Evolutionary conservation across 2,329 filamentous ascomycete genomes (phyloP), one percentile per base, ranked within the genome.

Genomic region (Nemania serpens): DNA sequence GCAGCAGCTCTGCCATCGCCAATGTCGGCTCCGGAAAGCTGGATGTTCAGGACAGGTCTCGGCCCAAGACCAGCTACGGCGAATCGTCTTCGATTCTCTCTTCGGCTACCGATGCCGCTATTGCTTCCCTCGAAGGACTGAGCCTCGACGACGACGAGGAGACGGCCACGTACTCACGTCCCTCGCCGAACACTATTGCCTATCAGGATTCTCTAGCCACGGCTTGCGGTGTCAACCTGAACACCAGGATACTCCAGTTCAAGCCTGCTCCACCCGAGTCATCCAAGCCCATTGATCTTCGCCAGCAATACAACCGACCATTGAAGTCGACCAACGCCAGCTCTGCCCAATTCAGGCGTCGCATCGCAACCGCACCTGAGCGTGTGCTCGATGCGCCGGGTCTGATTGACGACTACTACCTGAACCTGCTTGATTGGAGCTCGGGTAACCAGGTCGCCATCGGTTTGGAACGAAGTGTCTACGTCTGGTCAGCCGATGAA

Each of bases 231-330:
- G 92, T 99, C 65, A 94, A 88, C 73, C 85, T 96, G 64, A 96
- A 93, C 82, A 96, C 93, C 57, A 91, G 95, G 65, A 99, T 99
- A 70, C 89, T 99, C 53, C 91, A 95, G 62, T 99, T 97, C 85
- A 99, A 99, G 88, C 95, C 95, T 56, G 93, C 94, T 2, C 87
- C 95, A n/a, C 95, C 95, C 3, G 95, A 98, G 81, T 98, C 95
- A 6, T 97, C 93, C 36, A 97, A 97, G 84, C 95, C 95, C 37
- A 97, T 99, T 74, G 95, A 99, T 75, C 88, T 99, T 64, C 90
- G 95, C 61, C 91, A 95, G 64, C 95, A 99, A 76, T 99, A 99
- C 85, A 99, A 98, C 83, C 89, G 95, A 63, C 95, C 95, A 37
- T 84, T 99, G 65, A 97, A 92, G 83, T 82, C 91, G 18, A 83